Evolutionary conservation across 2,329 filamentous ascomycete genomes (phyloP), one percentile per base, ranked within the genome.

Genomic region (Sporothrix brunneoviolacea): DNA sequence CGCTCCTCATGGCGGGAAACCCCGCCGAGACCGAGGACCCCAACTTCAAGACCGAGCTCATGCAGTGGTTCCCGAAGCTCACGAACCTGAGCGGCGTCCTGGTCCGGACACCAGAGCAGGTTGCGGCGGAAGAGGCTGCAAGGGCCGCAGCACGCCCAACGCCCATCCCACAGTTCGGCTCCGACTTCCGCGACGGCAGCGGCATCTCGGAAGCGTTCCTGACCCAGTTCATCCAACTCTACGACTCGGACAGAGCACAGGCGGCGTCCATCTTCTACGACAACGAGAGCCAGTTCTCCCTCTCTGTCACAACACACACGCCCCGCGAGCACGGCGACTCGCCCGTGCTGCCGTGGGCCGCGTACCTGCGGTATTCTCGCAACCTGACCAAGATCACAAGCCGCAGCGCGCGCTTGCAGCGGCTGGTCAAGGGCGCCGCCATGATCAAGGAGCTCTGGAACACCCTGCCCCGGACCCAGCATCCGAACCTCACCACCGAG

Each of bases 31-130:
- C 69, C 1, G 68, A 75, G 49, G 68, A 75, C 21, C 76, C 83
- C 8, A 75, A 77, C 53, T 86, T 84, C 64, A 76, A 80, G 52
- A 70, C 77, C 15, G 85, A 88, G 43, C 71, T 96, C 51, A 71
- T 88, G 27, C 80, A 81, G 36, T 94, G 89, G 85, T 97, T 88
- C 62, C 91, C 89, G 1, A 85, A 81, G 53, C 76, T 97, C 15
- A 82, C 83, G 60, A 79, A 83, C 53, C 71, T 97, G 57, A 95
- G 94, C 65, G 81, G 82, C 49, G 71, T 80, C 6, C 79, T 85
- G 61, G 80, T 95, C 16, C 81, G 89, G 53, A 86, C 84, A 1
- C 76, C 83, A 1, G 82, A 88, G 60, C 80, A 90, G 60, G 72
- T 86, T 46, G 79, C 79, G 8, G 74, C 80, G 50, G 66, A 71